These are phyloP conservation scores for Aechmea fasciata DNA, from an alignment of 176 grass and related monocot genomes.

Conservation along the genomic window DNA sequence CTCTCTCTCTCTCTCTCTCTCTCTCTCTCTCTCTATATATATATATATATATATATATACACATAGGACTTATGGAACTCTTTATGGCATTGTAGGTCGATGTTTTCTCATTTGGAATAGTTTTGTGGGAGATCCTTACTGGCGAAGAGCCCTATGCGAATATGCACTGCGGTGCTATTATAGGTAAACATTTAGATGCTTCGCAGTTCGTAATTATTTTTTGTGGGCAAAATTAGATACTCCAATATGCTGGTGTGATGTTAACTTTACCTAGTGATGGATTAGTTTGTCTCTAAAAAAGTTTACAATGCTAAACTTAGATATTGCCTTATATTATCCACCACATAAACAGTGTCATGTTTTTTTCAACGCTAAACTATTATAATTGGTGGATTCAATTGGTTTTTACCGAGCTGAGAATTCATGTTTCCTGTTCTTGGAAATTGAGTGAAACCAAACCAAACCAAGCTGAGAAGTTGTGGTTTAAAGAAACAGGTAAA, in stretches of 20 bases:
- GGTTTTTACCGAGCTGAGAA: too few relatives aligned
- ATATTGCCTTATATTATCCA: background rate
- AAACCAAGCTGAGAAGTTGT: too few relatives aligned
- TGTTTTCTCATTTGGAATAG: slow-evolving; percentile 95
- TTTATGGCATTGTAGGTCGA: slow-evolving; percentile 48
- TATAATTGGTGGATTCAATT: too few relatives aligned
- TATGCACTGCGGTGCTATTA: slow-evolving; percentile 92
- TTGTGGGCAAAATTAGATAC: background rate
- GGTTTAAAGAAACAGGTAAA: too few relatives aligned
- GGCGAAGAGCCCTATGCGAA: slow-evolving; percentile 86
- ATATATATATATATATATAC: background rate
- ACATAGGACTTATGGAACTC: slow-evolving; percentile 1
- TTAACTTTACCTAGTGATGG: background rate
- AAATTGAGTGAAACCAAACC: too few relatives aligned
- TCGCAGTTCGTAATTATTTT: background rate
- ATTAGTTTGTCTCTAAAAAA: background rate
- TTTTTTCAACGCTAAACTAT: background rate
- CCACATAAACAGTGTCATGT: background rate
- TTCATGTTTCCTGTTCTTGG: too few relatives aligned
- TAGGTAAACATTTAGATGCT: slow-evolving; percentile 42
- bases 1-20: too few relatives aligned
- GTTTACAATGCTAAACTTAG: background rate
- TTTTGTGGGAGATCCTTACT: slow-evolving; percentile 90
- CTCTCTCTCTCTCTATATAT: too few relatives aligned
- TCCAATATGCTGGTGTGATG: background rate